Evolutionary conservation across 2,329 filamentous ascomycete species (phyloP).

Genomic region (Hirsutella rhossiliensis): DNA sequence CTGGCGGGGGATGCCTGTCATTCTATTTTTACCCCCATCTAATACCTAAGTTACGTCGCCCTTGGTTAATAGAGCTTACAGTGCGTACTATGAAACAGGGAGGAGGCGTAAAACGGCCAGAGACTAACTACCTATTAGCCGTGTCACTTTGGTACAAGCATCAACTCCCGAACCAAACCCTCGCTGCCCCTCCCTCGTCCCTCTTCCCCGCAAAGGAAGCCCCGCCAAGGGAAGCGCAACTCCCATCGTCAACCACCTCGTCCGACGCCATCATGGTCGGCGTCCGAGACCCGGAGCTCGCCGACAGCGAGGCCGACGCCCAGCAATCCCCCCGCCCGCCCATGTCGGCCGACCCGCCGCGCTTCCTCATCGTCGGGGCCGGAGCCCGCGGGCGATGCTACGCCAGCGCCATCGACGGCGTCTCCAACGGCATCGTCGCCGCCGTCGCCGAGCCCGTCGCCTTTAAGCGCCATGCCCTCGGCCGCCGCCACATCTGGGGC

Average conservation of each 20-base stretch:
- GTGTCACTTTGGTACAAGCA: no score
- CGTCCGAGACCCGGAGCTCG: conserved; percentile 12
- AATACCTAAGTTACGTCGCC: no score
- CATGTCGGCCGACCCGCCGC: conserved; percentile 39
- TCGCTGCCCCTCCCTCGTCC: no score
- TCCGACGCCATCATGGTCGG: conserved; percentile 6
- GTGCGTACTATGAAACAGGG: no score
- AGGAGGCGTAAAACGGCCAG: no score
- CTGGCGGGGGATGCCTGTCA: no score
- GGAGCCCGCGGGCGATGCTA: conserved; percentile 70
- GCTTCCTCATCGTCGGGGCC: conserved; percentile 71
- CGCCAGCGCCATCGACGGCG: conserved; percentile 52
- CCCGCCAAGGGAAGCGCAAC: no score
- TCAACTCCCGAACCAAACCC: no score
- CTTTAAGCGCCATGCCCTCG: conserved; percentile 65
- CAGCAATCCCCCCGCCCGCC: conserved; percentile 26
- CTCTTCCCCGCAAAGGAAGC: no score
- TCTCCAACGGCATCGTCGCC: conserved; percentile 55
- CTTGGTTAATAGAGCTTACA: no score
- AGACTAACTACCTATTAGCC: no score
- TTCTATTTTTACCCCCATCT: no score
- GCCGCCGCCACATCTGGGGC: conserved; percentile 62
- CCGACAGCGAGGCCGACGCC: conserved; percentile 5
- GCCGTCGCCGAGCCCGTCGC: conserved; percentile 72
- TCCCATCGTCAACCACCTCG: background rate